A percentile compares a stretch with the other conserved stretches of the same genome.
Evolutionary conservation across 352 stramenopile genomes (phyloP).

Genomic region (Plasmopara muralis): DNA sequence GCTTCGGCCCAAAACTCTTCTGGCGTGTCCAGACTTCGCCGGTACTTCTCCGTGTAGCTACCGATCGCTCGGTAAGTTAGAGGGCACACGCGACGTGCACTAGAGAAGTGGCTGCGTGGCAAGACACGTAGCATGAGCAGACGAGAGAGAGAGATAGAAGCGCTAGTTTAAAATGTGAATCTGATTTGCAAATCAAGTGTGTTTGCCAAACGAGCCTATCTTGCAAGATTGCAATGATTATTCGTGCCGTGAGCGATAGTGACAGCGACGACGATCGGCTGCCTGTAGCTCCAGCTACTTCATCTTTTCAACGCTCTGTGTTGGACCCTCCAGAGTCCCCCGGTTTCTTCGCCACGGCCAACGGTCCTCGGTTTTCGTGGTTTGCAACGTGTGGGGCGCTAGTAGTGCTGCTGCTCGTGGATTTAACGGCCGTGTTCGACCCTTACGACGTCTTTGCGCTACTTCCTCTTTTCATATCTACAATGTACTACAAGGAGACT

Average conservation of each 20-base stretch:
- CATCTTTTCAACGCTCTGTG: slow-evolving; percentile 10
- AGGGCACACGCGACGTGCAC: slow-evolving; percentile 3
- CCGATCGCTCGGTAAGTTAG: slow-evolving; percentile 9
- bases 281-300: slow-evolving; percentile 5
- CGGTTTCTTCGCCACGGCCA: background rate
- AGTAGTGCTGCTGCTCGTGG: slow-evolving; percentile 50
- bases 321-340: slow-evolving; percentile 12
- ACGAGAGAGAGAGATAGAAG: slow-evolving; percentile 8
- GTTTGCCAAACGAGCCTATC: background rate
- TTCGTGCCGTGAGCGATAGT: slow-evolving; percentile 55
- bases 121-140: slow-evolving; percentile 12
- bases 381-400: slow-evolving; percentile 31
- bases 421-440: slow-evolving; percentile 42
- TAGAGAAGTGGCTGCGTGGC: slow-evolving; percentile 1
- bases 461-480: slow-evolving; percentile 18
- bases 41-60: slow-evolving; percentile 41
- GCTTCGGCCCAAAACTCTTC: slow-evolving; percentile 49
- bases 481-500: slow-evolving; percentile 9
- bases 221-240: slow-evolving; percentile 45
- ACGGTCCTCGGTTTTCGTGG: slow-evolving; percentile 32
- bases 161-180: background rate
- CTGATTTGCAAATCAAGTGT: slow-evolving; percentile 17
- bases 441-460: slow-evolving; percentile 32
- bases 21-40: slow-evolving; percentile 31
- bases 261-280: slow-evolving; percentile 35